Evolutionary conservation across 148 eudicot genomes (phyloP), one percentile per base, ranked within the genome.

Genomic region (Cornus controversa): DNA sequence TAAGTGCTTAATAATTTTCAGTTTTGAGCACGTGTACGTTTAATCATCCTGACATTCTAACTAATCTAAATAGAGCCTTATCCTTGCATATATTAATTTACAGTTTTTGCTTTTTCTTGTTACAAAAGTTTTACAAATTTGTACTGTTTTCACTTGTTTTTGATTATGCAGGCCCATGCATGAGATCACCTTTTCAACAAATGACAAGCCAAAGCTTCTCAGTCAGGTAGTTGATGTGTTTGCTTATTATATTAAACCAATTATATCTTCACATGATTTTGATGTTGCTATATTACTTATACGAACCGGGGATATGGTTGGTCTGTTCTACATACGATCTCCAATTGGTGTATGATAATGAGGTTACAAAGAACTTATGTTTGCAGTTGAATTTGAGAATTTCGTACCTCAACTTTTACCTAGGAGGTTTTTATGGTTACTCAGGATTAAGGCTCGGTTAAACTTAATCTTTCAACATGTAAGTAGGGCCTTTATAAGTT

Each of bases 191-290:
- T 92, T 92, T 79, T 92, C 97, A 78, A 84, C 97, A 34, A 91
- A 90, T 74, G 97, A 92, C 91, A 92, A 90, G 80, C 97, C 97
- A 83, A 92, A 92, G 85, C 86, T 92, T 72, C 89, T 92, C 70
- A 92, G 97, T 78, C 94, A 92, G 92, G 97, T 92, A 80, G 62
- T 80, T 86, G 65, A 10, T n/a, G 31, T 74, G 78, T 69, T 80
- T 25, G 57, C n/a, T 75, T 47, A 31, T 42, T 58, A 9, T 75
- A 42, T 25, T 27, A 31, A 31, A 69, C 64, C 24, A 6, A n/a
- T 76, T 67, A 26, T 78, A 16, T 63, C 36, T 76, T 62, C 28
- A 20, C 36, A 50, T 69, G 60, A 63, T 47, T 25, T 11, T 69
- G 40, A 62, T 37, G 54, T 70, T 65, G 25, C 16, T 18, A 28